Base-by-base conservation (phyloP, 352 stramenopile genomes). In the Pythium phragmiticola region DNA sequence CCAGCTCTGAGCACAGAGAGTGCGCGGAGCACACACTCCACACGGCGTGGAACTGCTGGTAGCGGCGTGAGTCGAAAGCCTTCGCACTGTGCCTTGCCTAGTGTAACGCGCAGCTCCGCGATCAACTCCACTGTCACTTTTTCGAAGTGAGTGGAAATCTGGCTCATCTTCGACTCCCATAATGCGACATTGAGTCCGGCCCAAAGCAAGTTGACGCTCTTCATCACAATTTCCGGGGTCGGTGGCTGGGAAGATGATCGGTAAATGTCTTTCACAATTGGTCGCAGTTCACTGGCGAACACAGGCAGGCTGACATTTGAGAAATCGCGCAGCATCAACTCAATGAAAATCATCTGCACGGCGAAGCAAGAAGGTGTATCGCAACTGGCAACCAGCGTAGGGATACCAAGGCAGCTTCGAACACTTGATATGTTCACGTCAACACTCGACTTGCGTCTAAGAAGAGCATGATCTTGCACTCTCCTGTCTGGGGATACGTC, bases 251-350 rank as follows among this genome's bases (percentile, higher is more conserved):
- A 72, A 4, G 17, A 34, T 23, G 58, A 63, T 12, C 65, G 58
- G 43, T 68, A 72, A 1, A 68, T 47, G 34, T 72, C 65, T 23
- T 64, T 72, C 23, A 72, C 36, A 2, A 50, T 39, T 12, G 34
- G 37, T 9, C 65, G 65, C 45, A 67, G 33, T 45, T 60, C 54
- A 14, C 17, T 41, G 13, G 42, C 41, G 41, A 72, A 68, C 11
- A 30, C 47, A 16, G 58, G 54, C n/a, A 72, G 55, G 17, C 53
- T 57, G 13, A 28, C 39, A 14, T 23, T 36, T 6, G 41, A 41
- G 23, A 67, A 69, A 30, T 64, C 63, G 8, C 65, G 68, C 6
- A 75, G 64, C 39, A 72, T 64, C 7, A 75, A 36, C 48, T 72
- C 60, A 2, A 36, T 36, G 33, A 75, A 75, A 12, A 72, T 58